Evolutionary conservation across 2,329 filamentous ascomycete genomes (phyloP), one percentile per base, ranked within the genome.

Genomic region (Alternaria solani): DNA sequence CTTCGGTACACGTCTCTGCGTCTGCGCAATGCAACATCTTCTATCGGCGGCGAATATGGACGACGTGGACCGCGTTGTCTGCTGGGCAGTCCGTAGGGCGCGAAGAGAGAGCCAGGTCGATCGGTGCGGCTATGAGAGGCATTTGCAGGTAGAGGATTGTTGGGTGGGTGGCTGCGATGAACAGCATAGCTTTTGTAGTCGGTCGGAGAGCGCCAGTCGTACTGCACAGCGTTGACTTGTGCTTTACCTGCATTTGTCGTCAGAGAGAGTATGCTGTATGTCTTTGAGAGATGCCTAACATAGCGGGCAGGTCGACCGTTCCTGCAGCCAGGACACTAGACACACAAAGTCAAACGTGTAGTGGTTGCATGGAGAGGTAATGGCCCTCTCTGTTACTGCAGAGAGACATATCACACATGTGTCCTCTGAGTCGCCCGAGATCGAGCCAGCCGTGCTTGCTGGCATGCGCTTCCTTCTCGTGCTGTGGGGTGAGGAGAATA

Each of bases 371-470:
- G 94, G 93, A 20, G 85, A 81, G 7, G 91, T 87, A 51, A 89
- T 83, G 64, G 91, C 93, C 53, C 87, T 81, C 70, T 95, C 91
- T 9, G 88, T 87, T 71, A 97, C 84, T 54, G 81, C 74, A 57
- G 94, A 91, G 62, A 97, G 88, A 78, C 94, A 98, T 77, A 98
- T 95, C 64, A 96, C 92, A 78, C 94, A 97, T 72, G 56, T 59
- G 59, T 78, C 76, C 42, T 63, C 55, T 16, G 67, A 61, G 34
- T 70, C 60, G 42, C 70, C 62, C 36, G 66, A 55, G 38, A 30
- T 57, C 36, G 64, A 51, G 16, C 28, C 60, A 49, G 64, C 36
- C 20, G 61, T 62, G 39, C 63, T 59, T 65, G 46, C 69, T 70
- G 57, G 52, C 75, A 77, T 75, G 64, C 72, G 70, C 62, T 58